Percentiles rank a stretch among this genome's conserved stretches.
Evolutionary conservation across 208 protist genomes (phyloP).

Genomic region (Leptomonas pyrrhocoris): DNA sequence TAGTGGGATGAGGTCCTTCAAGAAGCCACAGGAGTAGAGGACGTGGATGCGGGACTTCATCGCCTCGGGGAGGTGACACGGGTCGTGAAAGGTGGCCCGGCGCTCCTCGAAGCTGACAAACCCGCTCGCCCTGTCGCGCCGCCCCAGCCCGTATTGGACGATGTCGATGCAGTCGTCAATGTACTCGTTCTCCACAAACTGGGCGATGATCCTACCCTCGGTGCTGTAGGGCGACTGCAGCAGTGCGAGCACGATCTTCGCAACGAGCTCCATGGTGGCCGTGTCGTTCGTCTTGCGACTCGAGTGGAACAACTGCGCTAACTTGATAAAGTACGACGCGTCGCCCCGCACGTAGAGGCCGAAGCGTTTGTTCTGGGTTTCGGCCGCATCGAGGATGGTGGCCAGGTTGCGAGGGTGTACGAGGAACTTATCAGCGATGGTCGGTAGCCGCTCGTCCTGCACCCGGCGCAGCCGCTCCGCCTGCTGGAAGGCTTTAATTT

Average conservation of each 20-base stretch:
- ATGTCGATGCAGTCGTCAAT: slow-evolving; percentile 79
- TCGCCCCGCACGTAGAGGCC: slow-evolving; percentile 57
- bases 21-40: slow-evolving; percentile 64
- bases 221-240: slow-evolving; percentile 69
- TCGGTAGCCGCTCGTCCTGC: slow-evolving; percentile 29
- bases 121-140: slow-evolving; percentile 52
- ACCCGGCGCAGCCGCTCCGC: slow-evolving; percentile 29
- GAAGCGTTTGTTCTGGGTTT: slow-evolving; percentile 59
- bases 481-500: slow-evolving; percentile 59
- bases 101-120: slow-evolving; percentile 72
- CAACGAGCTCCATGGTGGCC: slow-evolving; percentile 44
- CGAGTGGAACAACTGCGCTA: slow-evolving; percentile 55
- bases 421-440: slow-evolving; percentile 43
- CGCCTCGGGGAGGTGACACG: slow-evolving; percentile 50
- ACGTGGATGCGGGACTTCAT: slow-evolving; percentile 67
- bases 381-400: slow-evolving; percentile 52
- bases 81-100: slow-evolving; percentile 74
- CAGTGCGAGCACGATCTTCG: slow-evolving; percentile 52
- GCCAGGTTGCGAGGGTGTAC: slow-evolving; percentile 64
- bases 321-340: slow-evolving; percentile 52
- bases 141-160: slow-evolving; percentile 78
- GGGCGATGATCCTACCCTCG: slow-evolving; percentile 71
- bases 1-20: slow-evolving; percentile 79
- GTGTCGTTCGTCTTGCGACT: slow-evolving; percentile 39
- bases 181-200: slow-evolving; percentile 68